Conservation (phyloP, 306 rosid species). For the Mucuna pruriens region DNA sequence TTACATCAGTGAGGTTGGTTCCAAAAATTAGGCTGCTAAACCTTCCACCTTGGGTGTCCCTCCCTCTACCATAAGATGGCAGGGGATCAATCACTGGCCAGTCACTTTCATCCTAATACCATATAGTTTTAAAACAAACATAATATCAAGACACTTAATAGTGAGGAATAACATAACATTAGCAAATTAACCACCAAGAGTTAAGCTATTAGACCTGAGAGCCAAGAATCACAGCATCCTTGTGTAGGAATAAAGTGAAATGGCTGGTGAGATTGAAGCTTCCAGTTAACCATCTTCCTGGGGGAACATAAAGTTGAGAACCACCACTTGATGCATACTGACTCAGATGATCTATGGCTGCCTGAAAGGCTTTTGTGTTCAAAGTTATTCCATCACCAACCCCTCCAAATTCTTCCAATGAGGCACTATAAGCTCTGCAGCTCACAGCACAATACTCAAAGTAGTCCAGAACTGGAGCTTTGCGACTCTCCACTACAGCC, state of each 20-base stretch:
- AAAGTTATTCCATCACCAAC: slow-evolving; percentile 81
- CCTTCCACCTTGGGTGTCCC: slow-evolving; percentile 74
- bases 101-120: slow-evolving; percentile 65
- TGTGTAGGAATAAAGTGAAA: slow-evolving; percentile 81
- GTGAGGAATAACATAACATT: slow-evolving; percentile 18
- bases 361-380: slow-evolving; percentile 70
- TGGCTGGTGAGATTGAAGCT: slow-evolving; percentile 91
- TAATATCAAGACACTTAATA: background rate
- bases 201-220: slow-evolving; percentile 60
- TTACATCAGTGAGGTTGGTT: slow-evolving; percentile 76
- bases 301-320: slow-evolving; percentile 78
- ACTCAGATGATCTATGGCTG: slow-evolving; percentile 66
- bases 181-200: background rate
- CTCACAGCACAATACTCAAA: slow-evolving; percentile 47
- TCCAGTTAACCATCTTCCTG: slow-evolving; percentile 92
- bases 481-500: slow-evolving; percentile 43
- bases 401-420: slow-evolving; percentile 76
- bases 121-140: background rate
- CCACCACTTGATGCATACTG: slow-evolving; percentile 64
- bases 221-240: slow-evolving; percentile 81
- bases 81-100: slow-evolving; percentile 78
- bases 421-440: slow-evolving; percentile 73
- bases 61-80: slow-evolving; percentile 78
- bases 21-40: slow-evolving; percentile 75
- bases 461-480: background rate